These are phyloP conservation scores for Starmera amethionina DNA, from an alignment of 805 yeast species.

Conservation along the genomic window DNA sequence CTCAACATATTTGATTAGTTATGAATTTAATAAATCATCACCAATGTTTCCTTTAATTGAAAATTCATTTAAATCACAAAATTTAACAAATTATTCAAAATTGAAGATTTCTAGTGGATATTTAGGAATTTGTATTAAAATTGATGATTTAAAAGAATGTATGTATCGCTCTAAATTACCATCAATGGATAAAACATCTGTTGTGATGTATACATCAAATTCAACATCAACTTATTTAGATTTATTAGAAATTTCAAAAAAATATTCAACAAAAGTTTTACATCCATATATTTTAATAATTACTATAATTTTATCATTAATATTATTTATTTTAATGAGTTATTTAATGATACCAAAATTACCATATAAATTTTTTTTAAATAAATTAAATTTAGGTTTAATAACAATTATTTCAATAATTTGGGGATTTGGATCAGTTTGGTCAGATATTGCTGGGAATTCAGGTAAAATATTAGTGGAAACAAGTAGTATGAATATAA, in stretches of 20 bases:
- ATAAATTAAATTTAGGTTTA: constrained; percentile 20
- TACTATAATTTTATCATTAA: constrained; percentile 32
- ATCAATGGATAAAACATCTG: too few relatives aligned
- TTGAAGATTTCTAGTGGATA: constrained; percentile 45
- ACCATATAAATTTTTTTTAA: constrained; percentile 28
- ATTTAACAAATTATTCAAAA: constrained; percentile 25
- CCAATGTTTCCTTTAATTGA: constrained; percentile 30
- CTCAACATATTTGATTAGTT: constrained; percentile 38
- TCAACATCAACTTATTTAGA: constrained; percentile 28
- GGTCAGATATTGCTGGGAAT: constrained; percentile 47
- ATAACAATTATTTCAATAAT: constrained; percentile 30
- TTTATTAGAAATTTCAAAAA: constrained; percentile 35
- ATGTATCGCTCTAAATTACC: constrained; percentile 10
- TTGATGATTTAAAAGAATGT: constrained; percentile 26
- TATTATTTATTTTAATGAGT: constrained; percentile 29
- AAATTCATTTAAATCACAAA: constrained; percentile 23
- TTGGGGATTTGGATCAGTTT: constrained; percentile 61
- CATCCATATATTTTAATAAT: constrained; percentile 48
- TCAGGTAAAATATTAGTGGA: constrained; percentile 35
- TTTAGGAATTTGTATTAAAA: constrained; percentile 43
- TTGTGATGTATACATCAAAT: constrained; percentile 20
- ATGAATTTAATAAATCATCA: constrained; percentile 37
- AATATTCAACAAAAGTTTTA: constrained; percentile 34
- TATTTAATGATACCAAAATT: constrained; percentile 39
- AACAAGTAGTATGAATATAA: constrained; percentile 39